Evolutionary conservation across 495 filamentous ascomycete genomes (phyloP).

Genomic region (Daldinia decipiens): DNA sequence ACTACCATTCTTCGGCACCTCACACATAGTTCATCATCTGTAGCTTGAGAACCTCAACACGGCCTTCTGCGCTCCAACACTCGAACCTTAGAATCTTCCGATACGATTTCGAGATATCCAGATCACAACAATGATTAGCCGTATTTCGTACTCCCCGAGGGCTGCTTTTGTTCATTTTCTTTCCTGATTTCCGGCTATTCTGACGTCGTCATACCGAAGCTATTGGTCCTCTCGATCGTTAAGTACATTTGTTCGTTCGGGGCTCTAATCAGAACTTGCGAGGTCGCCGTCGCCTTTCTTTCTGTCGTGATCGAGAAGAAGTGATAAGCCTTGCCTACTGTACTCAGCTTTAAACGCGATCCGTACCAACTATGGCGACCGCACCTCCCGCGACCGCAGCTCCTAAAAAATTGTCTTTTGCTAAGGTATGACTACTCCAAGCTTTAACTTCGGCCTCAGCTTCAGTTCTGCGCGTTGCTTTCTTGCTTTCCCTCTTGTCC

Average conservation of each 20-base stretch:
- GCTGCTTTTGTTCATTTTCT: constrained; percentile 60
- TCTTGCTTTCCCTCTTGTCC: not conserved
- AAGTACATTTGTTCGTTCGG: constrained; percentile 33
- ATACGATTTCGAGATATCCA: constrained; percentile 38
- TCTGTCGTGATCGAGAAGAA: constrained; percentile 30
- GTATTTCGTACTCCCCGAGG: constrained; percentile 58
- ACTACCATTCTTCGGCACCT: constrained; percentile 32
- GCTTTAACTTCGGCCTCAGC: not conserved
- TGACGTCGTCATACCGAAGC: constrained; percentile 37
- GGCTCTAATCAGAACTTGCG: constrained; percentile 29
- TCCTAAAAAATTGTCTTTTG: constrained; percentile 62
- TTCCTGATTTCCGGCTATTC: constrained; percentile 54
- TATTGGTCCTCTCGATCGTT: constrained; percentile 40
- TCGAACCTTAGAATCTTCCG: constrained; percentile 25
- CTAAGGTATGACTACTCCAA: constrained; percentile 61
- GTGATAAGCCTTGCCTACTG: constrained; percentile 16
- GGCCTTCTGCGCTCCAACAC: constrained; percentile 22
- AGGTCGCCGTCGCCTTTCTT: constrained; percentile 27
- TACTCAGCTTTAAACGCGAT: constrained; percentile 17
- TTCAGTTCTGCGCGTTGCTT: constrained; percentile 2
- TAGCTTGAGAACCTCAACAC: constrained; percentile 21
- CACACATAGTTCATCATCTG: constrained; percentile 18
- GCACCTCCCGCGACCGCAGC: constrained; percentile 53
- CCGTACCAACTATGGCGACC: constrained; percentile 52
- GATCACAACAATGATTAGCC: constrained; percentile 60